These are phyloP conservation scores for Populus hybrid DNA, from an alignment of 441 rosid genomes.

Conservation along the genomic window DNA sequence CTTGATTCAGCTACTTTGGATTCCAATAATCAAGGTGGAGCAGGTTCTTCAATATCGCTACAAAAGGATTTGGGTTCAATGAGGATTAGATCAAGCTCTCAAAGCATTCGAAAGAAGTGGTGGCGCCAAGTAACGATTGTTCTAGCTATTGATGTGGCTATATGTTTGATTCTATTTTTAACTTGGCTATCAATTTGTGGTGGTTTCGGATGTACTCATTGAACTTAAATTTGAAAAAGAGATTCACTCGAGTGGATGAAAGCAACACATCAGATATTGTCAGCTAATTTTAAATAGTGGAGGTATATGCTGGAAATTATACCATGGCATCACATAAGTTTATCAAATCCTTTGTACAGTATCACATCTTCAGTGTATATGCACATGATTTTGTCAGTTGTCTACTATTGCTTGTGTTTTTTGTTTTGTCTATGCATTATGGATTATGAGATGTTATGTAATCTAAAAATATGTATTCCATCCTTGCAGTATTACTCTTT, in stretches of 20 bases:
- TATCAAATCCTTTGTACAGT: background rate
- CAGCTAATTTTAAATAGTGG: background rate
- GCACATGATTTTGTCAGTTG: background rate
- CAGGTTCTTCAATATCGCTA: constrained; percentile 38
- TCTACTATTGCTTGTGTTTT: background rate
- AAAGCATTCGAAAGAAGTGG: constrained; percentile 62
- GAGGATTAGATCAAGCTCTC: constrained; percentile 59
- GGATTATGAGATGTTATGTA: background rate
- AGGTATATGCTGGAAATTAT: constrained; percentile 5
- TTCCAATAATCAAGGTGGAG: constrained; percentile 36
- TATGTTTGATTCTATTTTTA: constrained; percentile 53
- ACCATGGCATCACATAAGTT: background rate
- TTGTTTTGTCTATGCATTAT: background rate
- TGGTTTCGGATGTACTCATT: constrained; percentile 55
- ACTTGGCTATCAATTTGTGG: constrained; percentile 68
- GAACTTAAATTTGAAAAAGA: constrained; percentile 6
- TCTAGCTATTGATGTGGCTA: constrained; percentile 70
- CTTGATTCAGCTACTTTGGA: constrained; percentile 39
- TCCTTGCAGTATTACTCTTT: background rate
- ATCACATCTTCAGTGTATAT: background rate
- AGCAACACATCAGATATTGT: background rate
- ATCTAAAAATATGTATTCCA: background rate
- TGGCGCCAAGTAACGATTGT: constrained; percentile 63
- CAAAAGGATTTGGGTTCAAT: constrained; percentile 61
- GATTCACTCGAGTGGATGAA: background rate